Percentiles rank a stretch among this genome's conserved stretches.
phyloP scores from a whole-genome alignment of 179 eudicot genomes.

The Amaranthus tricolor region DNA sequence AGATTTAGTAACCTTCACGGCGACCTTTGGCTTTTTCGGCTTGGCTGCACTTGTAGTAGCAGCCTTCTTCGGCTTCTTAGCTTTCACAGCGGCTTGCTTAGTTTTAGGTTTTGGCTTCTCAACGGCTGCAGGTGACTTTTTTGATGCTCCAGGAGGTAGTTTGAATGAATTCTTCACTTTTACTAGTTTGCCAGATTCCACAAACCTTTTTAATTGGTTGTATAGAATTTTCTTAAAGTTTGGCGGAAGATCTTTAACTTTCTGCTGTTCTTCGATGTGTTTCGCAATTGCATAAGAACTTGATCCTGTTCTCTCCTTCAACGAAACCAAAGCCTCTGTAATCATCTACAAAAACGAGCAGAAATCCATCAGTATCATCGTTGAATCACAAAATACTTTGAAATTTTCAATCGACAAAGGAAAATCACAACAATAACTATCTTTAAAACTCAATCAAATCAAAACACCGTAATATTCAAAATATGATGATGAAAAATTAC shows the following conservation, averaged over 20 bases:
- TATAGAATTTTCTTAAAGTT: conserved; percentile 41
- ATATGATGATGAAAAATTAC: conserved; percentile 5
- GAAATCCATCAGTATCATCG: neutral
- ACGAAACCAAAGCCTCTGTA: conserved; percentile 36
- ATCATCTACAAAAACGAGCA: conserved; percentile 33
- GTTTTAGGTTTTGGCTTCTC: conserved; percentile 15
- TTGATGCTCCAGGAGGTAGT: conserved; percentile 21
- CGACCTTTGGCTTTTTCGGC: neutral
- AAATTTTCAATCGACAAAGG: too few relatives aligned
- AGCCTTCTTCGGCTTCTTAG: neutral
- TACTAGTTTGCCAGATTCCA: conserved; percentile 41
- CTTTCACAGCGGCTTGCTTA: neutral
- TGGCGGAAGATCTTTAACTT: conserved; percentile 31
- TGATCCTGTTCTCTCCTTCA: conserved; percentile 55
- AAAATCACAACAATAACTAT: too few relatives aligned
- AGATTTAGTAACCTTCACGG: conserved; percentile 13
- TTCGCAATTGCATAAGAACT: conserved; percentile 47
- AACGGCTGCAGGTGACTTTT: conserved; percentile 17
- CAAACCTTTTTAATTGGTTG: conserved; percentile 40
- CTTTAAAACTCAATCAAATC: too few relatives aligned
- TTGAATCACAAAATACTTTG: too few relatives aligned
- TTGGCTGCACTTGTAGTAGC: neutral
- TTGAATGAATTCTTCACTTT: conserved; percentile 49
- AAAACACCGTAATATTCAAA: too few relatives aligned
- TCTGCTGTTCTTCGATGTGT: conserved; percentile 43